Evolutionary conservation across 2,329 filamentous ascomycete genomes (phyloP), one percentile per base, ranked within the genome.

Genomic region (Aspergillus piperis): DNA sequence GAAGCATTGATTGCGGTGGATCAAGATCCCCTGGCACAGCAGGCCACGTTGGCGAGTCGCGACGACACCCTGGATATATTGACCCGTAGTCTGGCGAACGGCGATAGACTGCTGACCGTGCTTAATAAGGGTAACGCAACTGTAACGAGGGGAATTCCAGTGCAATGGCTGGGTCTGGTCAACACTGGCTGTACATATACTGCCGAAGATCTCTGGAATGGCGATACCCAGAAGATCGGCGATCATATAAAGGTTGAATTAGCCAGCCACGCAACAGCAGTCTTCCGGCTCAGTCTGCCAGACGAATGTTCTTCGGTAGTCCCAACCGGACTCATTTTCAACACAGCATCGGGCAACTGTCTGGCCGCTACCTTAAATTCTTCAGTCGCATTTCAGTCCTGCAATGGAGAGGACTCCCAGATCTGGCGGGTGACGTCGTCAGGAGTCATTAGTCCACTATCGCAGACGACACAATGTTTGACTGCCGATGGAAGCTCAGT

Each of bases 271-370:
- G 77, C 78, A 47, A 80, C 79, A 1, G 74, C 68, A 7, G 77
- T 83, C 11, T 78, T 77, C 62, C 74, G 81, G 41, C 69, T 83
- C 36, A 74, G 77, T 5, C 63, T 71, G n/a, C 68, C 71, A 3
- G 44, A 59, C 5, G 65, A 68, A 17, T 70, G 58, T 38, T 63
- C 64, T 17, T 63, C 64, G 19, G 66, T 73, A 8, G 74, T 72
- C 8, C 80, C 81, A 0, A 83, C 80, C 0, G 82, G 81, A 4
- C 75, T 80, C 65, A 77, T 83, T 52, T 82, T 83, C 69, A 82
- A 83, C 64, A 82, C 81, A 0, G 77, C 74, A 21, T 80, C 79
- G 2, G 68, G 77, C 8, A 74, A 75, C 30, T 81, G 79, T 61
- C 69, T 83, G 36, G 78, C 78, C 4, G 77, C 74, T 5, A 53